Percentiles rank a stretch among this genome's conserved stretches.
These are phyloP conservation scores for Tympanopsis confertula DNA, from an alignment of 2,329 filamentous ascomycete species.

Conservation along the genomic window DNA sequence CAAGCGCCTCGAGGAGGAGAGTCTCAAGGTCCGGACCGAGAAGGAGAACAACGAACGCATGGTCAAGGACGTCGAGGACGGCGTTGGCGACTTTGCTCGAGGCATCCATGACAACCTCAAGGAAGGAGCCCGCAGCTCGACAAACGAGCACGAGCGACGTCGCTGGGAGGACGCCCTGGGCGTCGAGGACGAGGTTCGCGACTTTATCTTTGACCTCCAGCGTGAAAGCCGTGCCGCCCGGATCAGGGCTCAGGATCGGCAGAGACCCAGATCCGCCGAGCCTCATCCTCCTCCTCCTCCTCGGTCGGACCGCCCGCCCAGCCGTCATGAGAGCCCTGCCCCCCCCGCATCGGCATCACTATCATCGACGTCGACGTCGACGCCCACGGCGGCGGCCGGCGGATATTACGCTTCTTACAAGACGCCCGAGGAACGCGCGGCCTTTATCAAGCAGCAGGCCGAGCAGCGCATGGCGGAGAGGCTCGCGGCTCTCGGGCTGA, in stretches of 20 bases:
- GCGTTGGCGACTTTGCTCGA: conserved; percentile 75
- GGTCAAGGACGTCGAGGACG: conserved; percentile 93
- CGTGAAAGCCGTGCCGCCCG: conserved; percentile 70
- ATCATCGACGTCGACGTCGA: conserved; percentile 34
- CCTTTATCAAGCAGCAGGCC: conserved; percentile 93
- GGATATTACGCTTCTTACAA: conserved; percentile 73
- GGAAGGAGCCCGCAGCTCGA: conserved; percentile 62
- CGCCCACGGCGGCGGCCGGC: conserved; percentile 35
- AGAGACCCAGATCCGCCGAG: conserved; percentile 13
- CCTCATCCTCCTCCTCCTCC: conserved; percentile 23
- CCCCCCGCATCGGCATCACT: conserved; percentile 33
- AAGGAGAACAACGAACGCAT: conserved; percentile 91
- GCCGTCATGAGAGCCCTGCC: conserved; percentile 37
- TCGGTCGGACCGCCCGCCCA: conserved; percentile 13
- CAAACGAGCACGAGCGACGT: conserved; percentile 78
- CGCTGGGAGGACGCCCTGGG: conserved; percentile 93
- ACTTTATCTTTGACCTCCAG: conserved; percentile 95
- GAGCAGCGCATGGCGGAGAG: conserved; percentile 95
- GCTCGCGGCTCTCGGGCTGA: conserved; percentile 83
- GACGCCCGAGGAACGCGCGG: conserved; percentile 84
- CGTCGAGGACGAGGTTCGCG: conserved; percentile 90
- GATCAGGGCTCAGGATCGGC: conserved; percentile 46
- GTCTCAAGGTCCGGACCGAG: conserved; percentile 66
- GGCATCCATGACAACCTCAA: conserved; percentile 81
- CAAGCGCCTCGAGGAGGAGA: conserved; percentile 82